Conservation (phyloP, 1,284 basidiomycete genomes). For the Earliella scabrosa region DNA sequence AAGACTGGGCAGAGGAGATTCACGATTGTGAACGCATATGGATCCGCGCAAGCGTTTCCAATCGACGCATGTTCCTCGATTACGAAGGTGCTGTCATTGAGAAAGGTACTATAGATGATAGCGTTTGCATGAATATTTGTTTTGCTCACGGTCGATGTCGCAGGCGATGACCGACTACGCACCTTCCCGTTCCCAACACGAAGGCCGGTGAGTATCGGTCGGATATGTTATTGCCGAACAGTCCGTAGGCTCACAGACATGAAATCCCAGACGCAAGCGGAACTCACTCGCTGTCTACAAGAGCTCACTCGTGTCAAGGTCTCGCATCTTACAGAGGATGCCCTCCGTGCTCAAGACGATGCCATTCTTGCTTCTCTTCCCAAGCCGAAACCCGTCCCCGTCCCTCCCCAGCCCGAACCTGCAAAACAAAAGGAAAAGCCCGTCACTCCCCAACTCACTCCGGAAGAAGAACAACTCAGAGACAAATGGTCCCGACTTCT, state of each 20-base stretch:
- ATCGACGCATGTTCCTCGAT: conserved; percentile 87
- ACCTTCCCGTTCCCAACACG: conserved; percentile 94
- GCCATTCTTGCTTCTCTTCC: conserved; percentile 86
- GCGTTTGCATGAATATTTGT: not conserved
- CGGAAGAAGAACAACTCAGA: conserved; percentile 76
- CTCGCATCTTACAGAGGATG: conserved; percentile 86
- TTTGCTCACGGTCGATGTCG: not conserved
- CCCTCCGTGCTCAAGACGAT: conserved; percentile 84
- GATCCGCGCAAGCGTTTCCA: conserved; percentile 85
- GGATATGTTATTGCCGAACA: no score
- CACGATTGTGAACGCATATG: conserved; percentile 84
- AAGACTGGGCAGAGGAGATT: conserved; percentile 87
- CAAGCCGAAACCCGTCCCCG: conserved; percentile 63
- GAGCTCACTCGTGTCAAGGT: conserved; percentile 89
- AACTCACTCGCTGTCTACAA: conserved; percentile 85
- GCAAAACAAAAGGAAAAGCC: conserved; percentile 48
- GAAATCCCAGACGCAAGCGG: conserved; percentile 93
- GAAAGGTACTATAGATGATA: conserved; percentile 43
- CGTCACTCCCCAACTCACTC: conserved; percentile 57
- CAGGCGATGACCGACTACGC: conserved; percentile 77
- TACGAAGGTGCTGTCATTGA: conserved; percentile 73
- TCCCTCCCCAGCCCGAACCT: conserved; percentile 19
- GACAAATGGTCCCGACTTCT: conserved; percentile 83
- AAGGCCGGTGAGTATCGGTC: conserved; percentile 79
- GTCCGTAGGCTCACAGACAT: no score